Evolutionary conservation across 1,284 basidiomycete genomes (phyloP), one percentile per base, ranked within the genome.

Genomic region (Ganoderma leucocontextum): DNA sequence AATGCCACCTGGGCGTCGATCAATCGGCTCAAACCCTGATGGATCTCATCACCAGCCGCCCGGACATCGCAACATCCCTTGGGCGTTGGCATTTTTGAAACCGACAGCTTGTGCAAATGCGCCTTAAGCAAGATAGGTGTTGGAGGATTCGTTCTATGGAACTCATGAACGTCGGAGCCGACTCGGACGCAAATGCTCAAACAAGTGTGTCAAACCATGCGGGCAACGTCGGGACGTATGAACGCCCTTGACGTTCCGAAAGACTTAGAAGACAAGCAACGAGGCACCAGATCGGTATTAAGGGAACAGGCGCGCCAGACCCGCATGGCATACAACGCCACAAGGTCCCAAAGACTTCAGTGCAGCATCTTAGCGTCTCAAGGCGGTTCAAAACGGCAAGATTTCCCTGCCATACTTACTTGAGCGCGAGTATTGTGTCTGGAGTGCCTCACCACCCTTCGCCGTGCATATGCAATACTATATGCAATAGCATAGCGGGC

Each of bases 11-110:
- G 10, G 58, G 52, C 49, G 36, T 66, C 65, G 60, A 66, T 66
- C 65, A 66, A 62, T 62, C 60, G 59, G 35, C 10, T 44, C 35
- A 22, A 13, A 47, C 35, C 39, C 49, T 58, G 64, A 65, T 65
- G 64, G 64, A 65, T 65, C 59, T 65, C 64, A 36, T 60, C 25
- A 65, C 22, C 19, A 42, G 59, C 47, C 49, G 41, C 65, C 25
- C 59, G 17, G 19, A 36, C 44, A 33, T 55, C 17, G 60, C 60
- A 38, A 36, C 8, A 38, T 36, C 19, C 15, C 55, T 33, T 58
- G 17, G 33, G 35, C 33, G 61, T 33, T 3, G 17, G n/a, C 55
- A n/a, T 19, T 36, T 36, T 35, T 35, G 7, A 57, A n/a, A 29
- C 35, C 7, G 44, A 22, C 53, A 55, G 53, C 35, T 53, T 33